A percentile compares a stretch with the other conserved stretches of the same genome.
These are phyloP conservation scores for Musa balbisiana DNA, from an alignment of 202 grass and related monocot species.

Conservation along the genomic window DNA sequence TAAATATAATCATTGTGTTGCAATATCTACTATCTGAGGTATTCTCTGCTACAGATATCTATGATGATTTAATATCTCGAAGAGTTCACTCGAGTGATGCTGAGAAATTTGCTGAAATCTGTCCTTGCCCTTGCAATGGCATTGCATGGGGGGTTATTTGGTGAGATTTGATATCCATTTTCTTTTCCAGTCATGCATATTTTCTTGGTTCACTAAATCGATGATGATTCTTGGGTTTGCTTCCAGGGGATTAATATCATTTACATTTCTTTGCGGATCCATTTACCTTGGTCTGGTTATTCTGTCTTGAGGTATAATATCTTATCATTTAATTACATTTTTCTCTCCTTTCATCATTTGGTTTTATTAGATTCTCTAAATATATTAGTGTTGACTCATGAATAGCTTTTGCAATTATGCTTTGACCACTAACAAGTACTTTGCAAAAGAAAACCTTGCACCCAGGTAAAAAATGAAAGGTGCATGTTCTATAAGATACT, in stretches of 20 bases:
- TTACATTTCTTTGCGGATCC: constrained; percentile 65
- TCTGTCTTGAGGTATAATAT: constrained; percentile 62
- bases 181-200: too few relatives aligned
- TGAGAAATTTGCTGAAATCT: constrained; percentile 98
- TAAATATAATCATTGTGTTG: background rate
- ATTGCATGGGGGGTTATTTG: constrained; percentile 94
- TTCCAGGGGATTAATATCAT: constrained; percentile 98
- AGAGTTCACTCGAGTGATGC: constrained; percentile 95
- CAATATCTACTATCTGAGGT: background rate
- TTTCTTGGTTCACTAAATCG: background rate
- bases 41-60: constrained; percentile 53
- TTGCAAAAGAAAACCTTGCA: too few relatives aligned
- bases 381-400: background rate
- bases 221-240: constrained; percentile 9
- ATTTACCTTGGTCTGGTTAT: constrained; percentile 95
- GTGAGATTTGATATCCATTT: constrained; percentile 16
- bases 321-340: background rate
- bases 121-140: constrained; percentile 91
- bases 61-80: constrained; percentile 95
- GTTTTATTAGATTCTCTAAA: background rate
- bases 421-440: too few relatives aligned
- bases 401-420: too few relatives aligned
- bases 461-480: too few relatives aligned
- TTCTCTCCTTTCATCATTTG: background rate
- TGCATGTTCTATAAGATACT: too few relatives aligned